Evolutionary conservation across 1,284 basidiomycete genomes (phyloP).

Genomic region (Pascua guehoae): DNA sequence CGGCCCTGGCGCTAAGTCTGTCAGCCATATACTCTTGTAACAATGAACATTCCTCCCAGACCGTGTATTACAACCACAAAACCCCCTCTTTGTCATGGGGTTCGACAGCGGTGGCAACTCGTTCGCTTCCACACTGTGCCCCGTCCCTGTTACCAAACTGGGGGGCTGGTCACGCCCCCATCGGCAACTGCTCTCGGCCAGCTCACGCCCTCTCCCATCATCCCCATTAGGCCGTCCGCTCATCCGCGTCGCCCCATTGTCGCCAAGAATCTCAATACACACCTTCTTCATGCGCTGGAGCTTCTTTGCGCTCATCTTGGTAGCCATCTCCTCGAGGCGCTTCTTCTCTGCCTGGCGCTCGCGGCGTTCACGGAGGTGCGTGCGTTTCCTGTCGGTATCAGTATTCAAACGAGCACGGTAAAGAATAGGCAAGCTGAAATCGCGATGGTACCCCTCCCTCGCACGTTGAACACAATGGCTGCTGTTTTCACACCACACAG

Average conservation of each 20-base stretch:
- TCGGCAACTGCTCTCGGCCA: not conserved
- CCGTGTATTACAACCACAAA: no score
- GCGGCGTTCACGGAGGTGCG: slow-evolving; percentile 44
- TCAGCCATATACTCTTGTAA: slow-evolving; percentile 1
- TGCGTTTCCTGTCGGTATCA: slow-evolving; percentile 31
- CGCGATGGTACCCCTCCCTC: not conserved
- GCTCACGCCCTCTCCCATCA: not conserved
- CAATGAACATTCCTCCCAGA: no score
- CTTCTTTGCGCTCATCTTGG: slow-evolving; percentile 51
- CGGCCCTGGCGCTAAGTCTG: slow-evolving; percentile 44
- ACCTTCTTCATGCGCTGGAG: slow-evolving; percentile 51
- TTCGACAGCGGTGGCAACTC: no score
- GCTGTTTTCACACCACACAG: not conserved
- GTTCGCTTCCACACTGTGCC: not conserved
- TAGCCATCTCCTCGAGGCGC: slow-evolving; percentile 44
- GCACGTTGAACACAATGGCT: no score
- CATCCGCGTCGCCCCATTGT: not conserved
- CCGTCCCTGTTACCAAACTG: not conserved
- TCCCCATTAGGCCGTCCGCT: not conserved
- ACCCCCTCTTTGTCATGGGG: no score
- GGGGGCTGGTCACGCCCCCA: no score
- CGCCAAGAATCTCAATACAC: not conserved
- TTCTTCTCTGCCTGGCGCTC: slow-evolving; percentile 46
- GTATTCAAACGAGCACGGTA: not conserved
- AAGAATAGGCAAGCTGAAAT: no score